Percentiles rank a stretch among this genome's conserved stretches.
These are phyloP conservation scores for Scytalidium lignicola DNA, from an alignment of 2,329 filamentous ascomycete genomes.

Conservation along the genomic window DNA sequence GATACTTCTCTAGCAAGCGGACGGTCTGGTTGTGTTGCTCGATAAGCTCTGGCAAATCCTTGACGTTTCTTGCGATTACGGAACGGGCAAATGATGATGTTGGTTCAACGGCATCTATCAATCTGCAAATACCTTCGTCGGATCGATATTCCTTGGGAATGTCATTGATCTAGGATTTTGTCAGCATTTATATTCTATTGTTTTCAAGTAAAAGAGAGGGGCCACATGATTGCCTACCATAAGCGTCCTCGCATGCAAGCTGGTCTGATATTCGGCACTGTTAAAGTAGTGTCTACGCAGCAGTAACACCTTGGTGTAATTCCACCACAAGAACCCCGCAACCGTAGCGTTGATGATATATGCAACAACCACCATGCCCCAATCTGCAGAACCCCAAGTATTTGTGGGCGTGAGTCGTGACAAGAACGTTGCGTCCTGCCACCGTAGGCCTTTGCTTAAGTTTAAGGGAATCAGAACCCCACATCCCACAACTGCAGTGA, in stretches of 20 bases:
- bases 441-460: slow-evolving; percentile 43
- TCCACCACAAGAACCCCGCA: slow-evolving; percentile 80
- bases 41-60: slow-evolving; percentile 80
- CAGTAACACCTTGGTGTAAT: slow-evolving; percentile 68
- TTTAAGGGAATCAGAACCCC: slow-evolving; percentile 79
- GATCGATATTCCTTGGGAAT: slow-evolving; percentile 71
- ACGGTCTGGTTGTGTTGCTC: slow-evolving; percentile 78
- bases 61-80: slow-evolving; percentile 86
- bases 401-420: slow-evolving; percentile 55
- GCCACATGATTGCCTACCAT: slow-evolving; percentile 44
- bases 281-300: slow-evolving; percentile 78
- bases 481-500: slow-evolving; percentile 67
- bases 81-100: slow-evolving; percentile 74
- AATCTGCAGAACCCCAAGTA: slow-evolving; percentile 47
- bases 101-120: slow-evolving; percentile 76
- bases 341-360: slow-evolving; percentile 71
- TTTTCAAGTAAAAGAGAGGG: slow-evolving; percentile 8
- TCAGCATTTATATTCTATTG: slow-evolving; percentile 5
- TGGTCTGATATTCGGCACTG: slow-evolving; percentile 81
- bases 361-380: slow-evolving; percentile 54
- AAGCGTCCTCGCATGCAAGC: slow-evolving; percentile 69
- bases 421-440: slow-evolving; percentile 36
- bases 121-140: slow-evolving; percentile 80
- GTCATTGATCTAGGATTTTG: slow-evolving; percentile 63
- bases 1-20: slow-evolving; percentile 71